Base-by-base conservation (phyloP, 1,284 basidiomycete species). In the Schizopora paradoxa region DNA sequence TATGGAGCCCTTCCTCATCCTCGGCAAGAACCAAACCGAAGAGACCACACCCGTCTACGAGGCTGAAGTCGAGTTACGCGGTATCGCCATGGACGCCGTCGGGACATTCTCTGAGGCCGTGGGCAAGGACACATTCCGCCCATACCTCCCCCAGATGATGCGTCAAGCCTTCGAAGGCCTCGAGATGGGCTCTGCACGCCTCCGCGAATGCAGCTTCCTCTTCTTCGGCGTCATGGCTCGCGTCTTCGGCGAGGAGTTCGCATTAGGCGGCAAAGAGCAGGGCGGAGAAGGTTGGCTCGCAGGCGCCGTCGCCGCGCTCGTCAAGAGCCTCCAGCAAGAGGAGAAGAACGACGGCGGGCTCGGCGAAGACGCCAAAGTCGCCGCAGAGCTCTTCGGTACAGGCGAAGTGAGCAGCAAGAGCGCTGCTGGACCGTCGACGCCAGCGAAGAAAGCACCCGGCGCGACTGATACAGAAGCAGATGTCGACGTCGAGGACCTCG, bases 151-250 rank as follows among this genome's bases (percentile, higher is more conserved):
- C 34, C 85, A 93, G 51, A 82, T 97, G 76, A 98, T 99, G 95
- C 85, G 86, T 63, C 84, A 92, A 57, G 91, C 94, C 3, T 94
- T 98, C 72, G 80, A 88, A 57, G 94, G 90, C 41, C 80, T 95
- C 51, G 82, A 88, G 52, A 79, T 95, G 66, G 88, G 91, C 56
- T 87, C 79, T 54, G 86, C 93, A 4, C 78, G 93, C 52, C 73
- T 99, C 51, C 79, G 92, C 56, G 96, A 99, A 67, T 97, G 93
- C 67, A 91, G 87, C 60, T 99, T 97, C 82, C 75, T 99, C 59
- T 98, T 98, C 81, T 99, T 99, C 58, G 91, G 93, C 51, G 92
- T 96, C 56, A 95, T 99, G 89, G 87, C 94, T 21, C 80, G 90
- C 43, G 93, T 99, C 22, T 99, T 97, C 60, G 90, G 83, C 51